These are phyloP conservation scores for Ceratobasidium sp. DNA, from an alignment of 1,284 basidiomycete species.

Conservation along the genomic window DNA sequence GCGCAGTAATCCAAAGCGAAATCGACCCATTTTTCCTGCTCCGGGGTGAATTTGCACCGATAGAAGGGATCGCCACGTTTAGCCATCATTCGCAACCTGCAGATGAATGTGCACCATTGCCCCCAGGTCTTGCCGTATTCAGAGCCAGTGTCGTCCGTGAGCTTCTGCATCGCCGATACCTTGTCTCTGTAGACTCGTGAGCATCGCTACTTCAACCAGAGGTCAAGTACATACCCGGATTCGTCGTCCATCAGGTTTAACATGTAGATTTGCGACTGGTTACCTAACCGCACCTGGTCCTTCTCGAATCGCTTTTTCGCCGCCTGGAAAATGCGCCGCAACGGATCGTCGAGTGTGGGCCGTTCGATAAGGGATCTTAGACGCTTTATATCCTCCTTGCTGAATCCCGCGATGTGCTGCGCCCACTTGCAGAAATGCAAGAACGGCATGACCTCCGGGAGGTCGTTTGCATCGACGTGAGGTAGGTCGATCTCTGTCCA, in stretches of 20 bases:
- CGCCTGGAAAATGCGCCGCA: not conserved
- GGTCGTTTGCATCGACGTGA: not conserved
- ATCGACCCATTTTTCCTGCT: too few species aligned
- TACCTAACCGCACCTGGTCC: not conserved
- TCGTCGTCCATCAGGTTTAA: conserved; percentile 4
- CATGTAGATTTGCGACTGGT: not conserved
- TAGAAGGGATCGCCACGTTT: too few species aligned
- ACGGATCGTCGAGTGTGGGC: not conserved
- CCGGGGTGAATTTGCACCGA: too few species aligned
- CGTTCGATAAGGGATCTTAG: not conserved
- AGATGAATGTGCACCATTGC: too few species aligned
- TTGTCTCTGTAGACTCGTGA: not conserved
- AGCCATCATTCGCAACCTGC: too few species aligned
- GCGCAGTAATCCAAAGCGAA: too few species aligned
- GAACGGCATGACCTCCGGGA: not conserved
- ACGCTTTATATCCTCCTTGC: not conserved
- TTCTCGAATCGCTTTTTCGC: not conserved
- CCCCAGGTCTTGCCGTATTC: too few species aligned
- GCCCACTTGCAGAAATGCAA: not conserved
- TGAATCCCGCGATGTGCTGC: not conserved
- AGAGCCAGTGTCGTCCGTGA: too few species aligned
- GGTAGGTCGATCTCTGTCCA: not conserved
- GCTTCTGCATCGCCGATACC: not conserved
- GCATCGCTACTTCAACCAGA: too few species aligned
- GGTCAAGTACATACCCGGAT: too few species aligned